A percentile compares a stretch with the other conserved stretches of the same genome.
phyloP scores from a whole-genome alignment of 305 asterid species.

The Rubia balearica region DNA sequence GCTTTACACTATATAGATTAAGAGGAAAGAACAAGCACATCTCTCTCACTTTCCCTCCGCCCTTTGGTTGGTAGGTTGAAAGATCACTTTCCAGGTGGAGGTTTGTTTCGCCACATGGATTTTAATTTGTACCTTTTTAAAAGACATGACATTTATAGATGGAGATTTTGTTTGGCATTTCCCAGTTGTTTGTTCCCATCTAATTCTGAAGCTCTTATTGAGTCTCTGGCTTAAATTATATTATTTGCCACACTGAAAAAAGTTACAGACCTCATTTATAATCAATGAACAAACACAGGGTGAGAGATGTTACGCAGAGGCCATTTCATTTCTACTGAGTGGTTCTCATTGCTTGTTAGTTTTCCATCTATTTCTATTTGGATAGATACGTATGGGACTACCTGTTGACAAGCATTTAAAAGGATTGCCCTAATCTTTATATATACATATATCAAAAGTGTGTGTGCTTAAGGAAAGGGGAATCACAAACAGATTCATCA shows the following conservation, averaged over 20 bases:
- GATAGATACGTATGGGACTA: not conserved
- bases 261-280: not conserved
- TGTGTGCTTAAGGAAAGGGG: not conserved
- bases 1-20: not conserved
- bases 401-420: not conserved
- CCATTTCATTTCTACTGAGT: not conserved
- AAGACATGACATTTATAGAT: not conserved
- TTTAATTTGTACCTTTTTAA: conserved; percentile 2
- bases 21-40: conserved; percentile 1
- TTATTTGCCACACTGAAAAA: not conserved
- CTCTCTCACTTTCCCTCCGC: not conserved
- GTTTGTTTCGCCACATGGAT: not conserved
- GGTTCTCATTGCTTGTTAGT: not conserved
- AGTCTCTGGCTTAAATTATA: not conserved
- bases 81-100: not conserved
- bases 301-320: not conserved
- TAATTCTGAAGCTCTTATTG: not conserved
- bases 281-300: not conserved
- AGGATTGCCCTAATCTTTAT: not conserved
- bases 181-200: conserved; percentile 1
- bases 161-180: not conserved
- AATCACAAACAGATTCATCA: not conserved
- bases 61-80: not conserved
- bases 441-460: too few relatives aligned
- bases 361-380: not conserved